Conservation (phyloP, 2,329 filamentous ascomycete species). For the Karstenula rhodostoma region DNA sequence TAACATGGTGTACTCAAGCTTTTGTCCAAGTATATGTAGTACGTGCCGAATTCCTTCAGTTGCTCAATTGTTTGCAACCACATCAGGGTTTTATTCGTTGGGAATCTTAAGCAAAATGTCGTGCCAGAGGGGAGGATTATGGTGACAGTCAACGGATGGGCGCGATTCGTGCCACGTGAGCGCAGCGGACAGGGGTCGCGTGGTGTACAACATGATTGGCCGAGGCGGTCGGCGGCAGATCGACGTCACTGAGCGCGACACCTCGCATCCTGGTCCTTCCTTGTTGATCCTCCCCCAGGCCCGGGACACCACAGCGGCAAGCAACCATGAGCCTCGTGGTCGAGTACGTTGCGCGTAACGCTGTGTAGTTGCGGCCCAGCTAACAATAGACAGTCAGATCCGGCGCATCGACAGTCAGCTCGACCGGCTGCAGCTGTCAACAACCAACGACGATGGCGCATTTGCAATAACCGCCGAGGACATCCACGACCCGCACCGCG, state of each 20-base stretch:
- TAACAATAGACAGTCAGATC: conserved; percentile 57
- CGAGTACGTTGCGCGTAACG: conserved; percentile 40
- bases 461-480: conserved; percentile 43
- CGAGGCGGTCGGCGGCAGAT: conserved; percentile 11
- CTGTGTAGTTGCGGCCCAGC: conserved; percentile 1
- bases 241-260: conserved; percentile 21
- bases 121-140: no score
- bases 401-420: conserved; percentile 65
- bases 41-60: no score
- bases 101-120: no score
- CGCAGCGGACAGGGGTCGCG: neutral
- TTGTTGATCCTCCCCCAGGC: conserved; percentile 1
- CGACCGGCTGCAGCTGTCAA: conserved; percentile 63
- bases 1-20: no score
- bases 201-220: conserved; percentile 17
- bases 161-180: no score
- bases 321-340: conserved; percentile 52
- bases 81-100: no score
- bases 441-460: conserved; percentile 25
- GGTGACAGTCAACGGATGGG: no score
- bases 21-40: no score
- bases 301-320: conserved; percentile 25
- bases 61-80: no score
- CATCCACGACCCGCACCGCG: conserved; percentile 48
- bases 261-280: conserved; percentile 6